Conservation (phyloP, 768 basidiomycete species). For the Pleurotus platypus region DNA sequence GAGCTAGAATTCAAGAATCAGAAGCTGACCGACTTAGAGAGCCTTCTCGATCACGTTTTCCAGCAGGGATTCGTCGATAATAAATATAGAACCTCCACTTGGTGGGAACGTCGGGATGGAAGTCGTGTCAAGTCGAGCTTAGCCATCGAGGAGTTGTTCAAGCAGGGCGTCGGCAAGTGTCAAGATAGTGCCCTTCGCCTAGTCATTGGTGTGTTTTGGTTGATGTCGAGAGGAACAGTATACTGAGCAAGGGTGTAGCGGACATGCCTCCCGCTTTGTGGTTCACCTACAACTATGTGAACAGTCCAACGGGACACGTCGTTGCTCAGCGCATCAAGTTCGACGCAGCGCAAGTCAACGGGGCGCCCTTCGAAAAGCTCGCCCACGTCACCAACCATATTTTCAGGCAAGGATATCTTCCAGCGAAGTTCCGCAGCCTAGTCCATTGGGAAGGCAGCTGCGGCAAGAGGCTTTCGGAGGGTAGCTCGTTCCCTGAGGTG, state of each 20-base stretch:
- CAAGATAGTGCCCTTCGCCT: constrained; percentile 41
- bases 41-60: constrained; percentile 38
- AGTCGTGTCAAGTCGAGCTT: constrained; percentile 30
- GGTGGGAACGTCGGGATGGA: constrained; percentile 41
- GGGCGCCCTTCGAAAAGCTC: constrained; percentile 29
- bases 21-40: constrained; percentile 40
- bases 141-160: constrained; percentile 30
- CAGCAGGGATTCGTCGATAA: constrained; percentile 38
- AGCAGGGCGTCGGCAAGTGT: constrained; percentile 36
- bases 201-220: constrained; percentile 36
- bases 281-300: constrained; percentile 40
- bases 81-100: constrained; percentile 34
- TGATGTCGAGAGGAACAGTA: not conserved
- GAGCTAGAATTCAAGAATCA: constrained; percentile 39
- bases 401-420: constrained; percentile 36
- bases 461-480: constrained; percentile 28
- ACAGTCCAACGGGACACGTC: constrained; percentile 24
- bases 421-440: constrained; percentile 27
- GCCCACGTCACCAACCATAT: constrained; percentile 48
- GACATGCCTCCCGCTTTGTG: constrained; percentile 37
- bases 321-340: constrained; percentile 44
- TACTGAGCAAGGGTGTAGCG: constrained; percentile 21
- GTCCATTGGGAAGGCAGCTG: constrained; percentile 40
- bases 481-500: constrained; percentile 20
- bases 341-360: constrained; percentile 16